Evolutionary conservation across 1,139 yeast species (phyloP).

Genomic region (Yamadazyma triangularis): DNA sequence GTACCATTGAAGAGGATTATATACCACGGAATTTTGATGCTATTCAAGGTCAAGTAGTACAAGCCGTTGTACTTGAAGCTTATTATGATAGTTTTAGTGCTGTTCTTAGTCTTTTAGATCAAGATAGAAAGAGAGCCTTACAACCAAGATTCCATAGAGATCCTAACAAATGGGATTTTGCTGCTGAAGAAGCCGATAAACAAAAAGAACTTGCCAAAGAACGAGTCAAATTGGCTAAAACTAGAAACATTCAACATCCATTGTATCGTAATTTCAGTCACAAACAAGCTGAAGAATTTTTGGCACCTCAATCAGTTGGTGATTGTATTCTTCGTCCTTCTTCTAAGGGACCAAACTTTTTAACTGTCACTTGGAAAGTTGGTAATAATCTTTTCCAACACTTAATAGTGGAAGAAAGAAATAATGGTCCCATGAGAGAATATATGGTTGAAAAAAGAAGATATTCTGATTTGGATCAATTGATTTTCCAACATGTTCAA

Average conservation of each 20-base stretch:
- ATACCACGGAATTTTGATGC: conserved; percentile 51
- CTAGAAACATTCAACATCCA: conserved; percentile 89
- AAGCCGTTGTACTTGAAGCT: conserved; percentile 69
- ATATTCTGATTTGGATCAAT: conserved; percentile 88
- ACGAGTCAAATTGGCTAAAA: conserved; percentile 49
- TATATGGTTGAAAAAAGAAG: conserved; percentile 64
- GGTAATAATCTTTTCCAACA: conserved; percentile 90
- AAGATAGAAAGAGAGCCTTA: conserved; percentile 61
- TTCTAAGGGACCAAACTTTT: conserved; percentile 79
- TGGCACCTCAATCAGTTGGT: conserved; percentile 87
- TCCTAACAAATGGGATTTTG: conserved; percentile 75
- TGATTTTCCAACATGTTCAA: conserved; percentile 83
- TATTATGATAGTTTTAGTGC: conserved; percentile 73
- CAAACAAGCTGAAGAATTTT: conserved; percentile 86
- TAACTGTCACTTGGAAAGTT: conserved; percentile 95
- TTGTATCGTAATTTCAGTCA: conserved; percentile 79
- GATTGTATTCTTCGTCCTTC: conserved; percentile 95
- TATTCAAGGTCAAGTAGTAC: conserved; percentile 75
- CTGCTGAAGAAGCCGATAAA: conserved; percentile 67
- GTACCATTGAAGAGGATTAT: conserved; percentile 64
- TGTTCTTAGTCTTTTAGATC: conserved; percentile 63
- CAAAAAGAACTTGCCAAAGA: conserved; percentile 54
- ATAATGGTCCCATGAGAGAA: conserved; percentile 51
- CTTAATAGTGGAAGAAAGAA: conserved; percentile 75
- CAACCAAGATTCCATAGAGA: conserved; percentile 49